Conservation (phyloP, 2,329 filamentous ascomycete genomes). For the Nemania bipapillata region DNA sequence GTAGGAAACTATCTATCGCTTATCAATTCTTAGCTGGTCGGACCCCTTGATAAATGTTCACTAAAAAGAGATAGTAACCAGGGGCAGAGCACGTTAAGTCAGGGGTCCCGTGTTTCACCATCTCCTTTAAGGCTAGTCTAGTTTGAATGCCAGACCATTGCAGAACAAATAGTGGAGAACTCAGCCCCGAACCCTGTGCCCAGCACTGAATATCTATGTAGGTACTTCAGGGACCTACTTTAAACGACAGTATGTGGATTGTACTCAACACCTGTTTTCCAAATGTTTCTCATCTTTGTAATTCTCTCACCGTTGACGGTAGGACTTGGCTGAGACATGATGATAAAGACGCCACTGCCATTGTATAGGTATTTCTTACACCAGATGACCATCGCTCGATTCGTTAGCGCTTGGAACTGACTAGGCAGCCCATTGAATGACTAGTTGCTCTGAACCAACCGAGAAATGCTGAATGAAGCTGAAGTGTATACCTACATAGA, state of each 20-base stretch:
- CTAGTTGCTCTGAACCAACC: not conserved
- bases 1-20: not conserved
- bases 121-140: constrained; percentile 27
- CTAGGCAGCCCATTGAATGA: not conserved
- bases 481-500: not conserved
- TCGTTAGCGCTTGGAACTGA: constrained; percentile 22
- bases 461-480: not conserved
- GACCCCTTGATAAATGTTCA: not conserved
- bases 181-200: not conserved
- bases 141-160: constrained; percentile 16
- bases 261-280: constrained; percentile 5
- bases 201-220: too few species aligned
- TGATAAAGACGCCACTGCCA: constrained; percentile 2
- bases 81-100: constrained; percentile 5
- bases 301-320: not conserved
- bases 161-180: constrained; percentile 15
- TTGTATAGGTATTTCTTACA: not conserved
- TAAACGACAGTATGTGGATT: not conserved
- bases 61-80: not conserved
- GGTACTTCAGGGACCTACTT: too few species aligned
- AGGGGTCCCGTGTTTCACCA: constrained; percentile 37
- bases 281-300: constrained; percentile 21
- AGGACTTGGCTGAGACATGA: constrained; percentile 20
- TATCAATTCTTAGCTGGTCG: not conserved
- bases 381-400: constrained; percentile 19